A percentile compares a stretch with the other conserved stretches of the same genome.
phyloP scores from a whole-genome alignment of 345 rosid species.

The Syzygium grande region DNA sequence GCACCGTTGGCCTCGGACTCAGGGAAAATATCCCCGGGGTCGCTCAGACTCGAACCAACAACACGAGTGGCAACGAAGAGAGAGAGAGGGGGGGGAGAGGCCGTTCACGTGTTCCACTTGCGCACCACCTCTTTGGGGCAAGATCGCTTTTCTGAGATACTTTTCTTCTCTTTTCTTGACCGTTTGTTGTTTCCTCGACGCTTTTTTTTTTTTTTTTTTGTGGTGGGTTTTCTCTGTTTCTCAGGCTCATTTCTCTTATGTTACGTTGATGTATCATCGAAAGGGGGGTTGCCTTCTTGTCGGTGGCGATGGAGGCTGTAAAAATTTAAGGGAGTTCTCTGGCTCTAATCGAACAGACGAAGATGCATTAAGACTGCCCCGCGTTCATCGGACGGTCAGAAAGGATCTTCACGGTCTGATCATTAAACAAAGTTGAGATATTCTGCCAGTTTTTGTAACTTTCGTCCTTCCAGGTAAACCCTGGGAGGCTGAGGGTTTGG shows the following conservation, averaged over 20 bases:
- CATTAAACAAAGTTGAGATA: neutral
- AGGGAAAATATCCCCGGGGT: neutral
- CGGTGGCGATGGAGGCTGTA: neutral
- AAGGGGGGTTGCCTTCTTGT: neutral
- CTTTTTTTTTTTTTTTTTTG: neutral
- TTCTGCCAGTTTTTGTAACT: neutral
- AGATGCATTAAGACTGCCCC: neutral
- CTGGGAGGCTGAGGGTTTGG: neutral
- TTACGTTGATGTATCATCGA: neutral
- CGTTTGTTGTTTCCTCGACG: neutral
- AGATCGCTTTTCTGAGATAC: neutral
- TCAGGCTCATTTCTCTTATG: neutral
- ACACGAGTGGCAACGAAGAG: neutral
- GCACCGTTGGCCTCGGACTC: neutral
- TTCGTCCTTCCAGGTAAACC: neutral
- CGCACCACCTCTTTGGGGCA: neutral
- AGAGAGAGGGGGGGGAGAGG: neutral
- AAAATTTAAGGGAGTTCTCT: neutral
- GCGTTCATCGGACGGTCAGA: neutral
- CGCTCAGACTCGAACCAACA: neutral
- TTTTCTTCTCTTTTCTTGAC: neutral
- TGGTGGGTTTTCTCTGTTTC: neutral
- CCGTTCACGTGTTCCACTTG: neutral
- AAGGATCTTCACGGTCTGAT: neutral
- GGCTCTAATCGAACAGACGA: neutral